Percentiles rank a stretch among this genome's conserved stretches.
phyloP scores from a whole-genome alignment of 306 rosid genomes.

The Malus fusca region DNA sequence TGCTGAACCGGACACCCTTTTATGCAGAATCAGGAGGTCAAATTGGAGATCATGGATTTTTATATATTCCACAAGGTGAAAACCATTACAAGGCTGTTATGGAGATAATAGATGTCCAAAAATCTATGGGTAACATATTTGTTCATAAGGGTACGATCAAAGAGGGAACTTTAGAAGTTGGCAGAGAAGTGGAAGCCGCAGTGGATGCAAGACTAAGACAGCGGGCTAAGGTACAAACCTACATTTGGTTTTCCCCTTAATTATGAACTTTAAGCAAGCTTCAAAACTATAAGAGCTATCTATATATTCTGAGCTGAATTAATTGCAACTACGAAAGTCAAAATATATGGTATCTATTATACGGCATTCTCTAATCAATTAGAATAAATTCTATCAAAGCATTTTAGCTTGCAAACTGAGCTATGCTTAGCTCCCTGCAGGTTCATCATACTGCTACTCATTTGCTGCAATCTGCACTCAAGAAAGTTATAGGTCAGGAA shows the following conservation, averaged over 20 bases:
- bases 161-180: conserved; percentile 84
- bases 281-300: neutral
- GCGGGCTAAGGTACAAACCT: conserved; percentile 61
- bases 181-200: conserved; percentile 82
- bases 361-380: neutral
- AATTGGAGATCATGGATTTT: conserved; percentile 80
- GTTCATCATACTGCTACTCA: conserved; percentile 99
- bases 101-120: conserved; percentile 86
- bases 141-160: conserved; percentile 81
- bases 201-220: conserved; percentile 83
- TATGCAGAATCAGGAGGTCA: conserved; percentile 99
- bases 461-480: conserved; percentile 91
- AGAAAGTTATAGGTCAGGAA: conserved; percentile 71
- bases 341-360: neutral
- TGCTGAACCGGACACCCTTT: conserved; percentile 84
- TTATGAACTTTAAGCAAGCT: conserved; percentile 1
- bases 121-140: conserved; percentile 70
- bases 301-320: neutral
- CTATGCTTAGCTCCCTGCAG: conserved; percentile 34
- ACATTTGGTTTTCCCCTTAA: conserved; percentile 1
- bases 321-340: conserved; percentile 11
- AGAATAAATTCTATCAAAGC: neutral
- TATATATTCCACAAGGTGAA: conserved; percentile 53
- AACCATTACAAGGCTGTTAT: conserved; percentile 56
- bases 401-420: conserved; percentile 15